Percentiles rank a stretch among this genome's conserved stretches.
Evolutionary conservation across 768 basidiomycete genomes (phyloP).

Genomic region (Trametes punicea): DNA sequence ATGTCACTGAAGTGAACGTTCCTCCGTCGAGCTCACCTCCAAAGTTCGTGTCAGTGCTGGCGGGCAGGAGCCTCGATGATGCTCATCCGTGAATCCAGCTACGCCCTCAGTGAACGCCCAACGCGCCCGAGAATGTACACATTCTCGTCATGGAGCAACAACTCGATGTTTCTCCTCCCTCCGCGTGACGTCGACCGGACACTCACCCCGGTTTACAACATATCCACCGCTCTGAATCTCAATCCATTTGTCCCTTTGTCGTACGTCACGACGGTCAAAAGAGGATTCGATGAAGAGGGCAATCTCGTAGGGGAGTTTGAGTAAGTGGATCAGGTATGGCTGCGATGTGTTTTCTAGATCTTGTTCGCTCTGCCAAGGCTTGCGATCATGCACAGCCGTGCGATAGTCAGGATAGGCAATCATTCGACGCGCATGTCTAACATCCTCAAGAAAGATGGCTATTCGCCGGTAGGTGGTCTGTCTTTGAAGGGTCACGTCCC

Average conservation of each 20-base stretch:
- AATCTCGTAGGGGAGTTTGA: slow-evolving; percentile 38
- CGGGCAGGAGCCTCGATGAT: not conserved
- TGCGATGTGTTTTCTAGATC: not conserved
- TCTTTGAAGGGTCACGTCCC: not conserved
- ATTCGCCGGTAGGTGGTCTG: slow-evolving; percentile 29
- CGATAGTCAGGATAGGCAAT: slow-evolving; percentile 40
- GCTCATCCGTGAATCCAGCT: not conserved
- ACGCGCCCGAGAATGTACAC: slow-evolving; percentile 37
- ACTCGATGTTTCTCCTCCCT: slow-evolving; percentile 38
- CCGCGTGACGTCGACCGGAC: slow-evolving; percentile 26
- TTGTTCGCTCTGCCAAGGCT: slow-evolving; percentile 28
- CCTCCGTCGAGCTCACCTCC: slow-evolving; percentile 9
- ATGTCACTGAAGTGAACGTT: not conserved
- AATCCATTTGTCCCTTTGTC: slow-evolving; percentile 46
- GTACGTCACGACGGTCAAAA: slow-evolving; percentile 39
- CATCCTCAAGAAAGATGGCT: slow-evolving; percentile 34
- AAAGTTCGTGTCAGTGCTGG: not conserved
- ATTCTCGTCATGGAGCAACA: slow-evolving; percentile 36
- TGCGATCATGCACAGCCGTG: slow-evolving; percentile 40
- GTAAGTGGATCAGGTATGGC: slow-evolving; percentile 23
- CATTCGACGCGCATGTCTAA: slow-evolving; percentile 38
- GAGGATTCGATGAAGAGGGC: slow-evolving; percentile 32
- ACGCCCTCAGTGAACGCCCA: slow-evolving; percentile 22
- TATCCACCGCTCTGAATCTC: slow-evolving; percentile 41
- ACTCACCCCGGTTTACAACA: slow-evolving; percentile 38